Evolutionary conservation across 2,329 filamentous ascomycete species (phyloP), one percentile per base, ranked within the genome.

Genomic region (Chaetomiaceae sp.): DNA sequence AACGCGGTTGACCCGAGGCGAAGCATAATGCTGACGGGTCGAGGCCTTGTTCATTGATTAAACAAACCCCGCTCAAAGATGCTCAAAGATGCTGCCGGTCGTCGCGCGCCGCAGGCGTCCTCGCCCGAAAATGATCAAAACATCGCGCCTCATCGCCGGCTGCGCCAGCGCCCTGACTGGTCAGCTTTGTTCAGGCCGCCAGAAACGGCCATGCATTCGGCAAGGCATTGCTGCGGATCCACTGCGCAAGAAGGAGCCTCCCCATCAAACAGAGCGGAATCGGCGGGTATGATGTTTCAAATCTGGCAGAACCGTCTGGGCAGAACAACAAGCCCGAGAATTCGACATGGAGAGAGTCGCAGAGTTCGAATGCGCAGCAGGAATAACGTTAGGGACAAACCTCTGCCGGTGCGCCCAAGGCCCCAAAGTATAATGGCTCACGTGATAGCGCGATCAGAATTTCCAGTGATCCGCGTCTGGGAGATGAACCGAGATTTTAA

Each of bases 151-250:
- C 54, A 59, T 53, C 47, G 48, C 53, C 25, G 39, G 53, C 53
- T 62, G 63, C 61, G 63, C 61, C 49, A 31, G 59, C 47, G 27
- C 55, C 58, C 53, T 59, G 39, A 65, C 61, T 65, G 63, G 63
- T 60, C 53, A 49, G 55, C 52, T 51, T 43, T 45, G 12, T 17
- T n/a, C 42, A 56, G 57, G 47, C 48, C 51, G 37, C 39, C 45
- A 27, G 48, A 55, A 58, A 42, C 42, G 56, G 55, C 39, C 55
- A 3, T 14, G 22, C 51, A 31, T 46, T 46, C 37, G 51, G 49
- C 20, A n/a, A 14, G 12, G 7, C 17, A 17, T 40, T 6, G 12
- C 14, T 40, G 23, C 22, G 36, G 11, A 20, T n/a, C 17, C 23
- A n/a, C 12, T 22, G 14, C 20, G 12, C 11, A 22, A 17, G 15